Percentiles rank a stretch among this genome's conserved stretches.
Conservation (phyloP, 192 early-diverging fungal genomes). For the Diversispora eburnea region DNA sequence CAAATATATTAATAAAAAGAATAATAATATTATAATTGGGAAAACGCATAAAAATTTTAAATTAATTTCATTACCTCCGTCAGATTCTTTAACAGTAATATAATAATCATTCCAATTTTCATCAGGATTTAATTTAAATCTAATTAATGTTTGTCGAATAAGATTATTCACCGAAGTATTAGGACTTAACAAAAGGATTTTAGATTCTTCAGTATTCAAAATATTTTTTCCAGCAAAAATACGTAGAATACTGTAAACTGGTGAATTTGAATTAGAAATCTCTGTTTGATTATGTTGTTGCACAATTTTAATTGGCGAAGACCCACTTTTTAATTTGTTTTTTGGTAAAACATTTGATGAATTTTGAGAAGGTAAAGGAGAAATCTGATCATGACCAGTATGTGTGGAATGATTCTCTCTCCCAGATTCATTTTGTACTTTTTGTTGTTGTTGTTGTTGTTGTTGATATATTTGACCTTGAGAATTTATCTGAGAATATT, state of each 20-base stretch:
- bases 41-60: no score
- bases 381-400: background rate
- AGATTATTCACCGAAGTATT: slow-evolving; percentile 44
- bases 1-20: no score
- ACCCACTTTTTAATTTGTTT: background rate
- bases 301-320: no score
- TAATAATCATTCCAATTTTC: slow-evolving; percentile 42
- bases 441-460: no score
- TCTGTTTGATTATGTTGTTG: no score
- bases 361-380: background rate
- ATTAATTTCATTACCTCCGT: slow-evolving; percentile 37
- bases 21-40: no score
- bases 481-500: no score
- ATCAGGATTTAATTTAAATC: slow-evolving; percentile 51
- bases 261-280: background rate
- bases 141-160: slow-evolving; percentile 45
- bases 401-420: no score
- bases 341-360: background rate
- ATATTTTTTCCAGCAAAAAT: slow-evolving; percentile 52
- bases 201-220: slow-evolving; percentile 33
- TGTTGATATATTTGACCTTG: no score
- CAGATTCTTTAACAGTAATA: slow-evolving; percentile 46
- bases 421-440: no score
- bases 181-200: slow-evolving; percentile 46
- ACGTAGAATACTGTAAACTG: slow-evolving; percentile 39